Conservation (phyloP, 192 early-diverging fungal genomes). For the Coemansia sp. region DNA sequence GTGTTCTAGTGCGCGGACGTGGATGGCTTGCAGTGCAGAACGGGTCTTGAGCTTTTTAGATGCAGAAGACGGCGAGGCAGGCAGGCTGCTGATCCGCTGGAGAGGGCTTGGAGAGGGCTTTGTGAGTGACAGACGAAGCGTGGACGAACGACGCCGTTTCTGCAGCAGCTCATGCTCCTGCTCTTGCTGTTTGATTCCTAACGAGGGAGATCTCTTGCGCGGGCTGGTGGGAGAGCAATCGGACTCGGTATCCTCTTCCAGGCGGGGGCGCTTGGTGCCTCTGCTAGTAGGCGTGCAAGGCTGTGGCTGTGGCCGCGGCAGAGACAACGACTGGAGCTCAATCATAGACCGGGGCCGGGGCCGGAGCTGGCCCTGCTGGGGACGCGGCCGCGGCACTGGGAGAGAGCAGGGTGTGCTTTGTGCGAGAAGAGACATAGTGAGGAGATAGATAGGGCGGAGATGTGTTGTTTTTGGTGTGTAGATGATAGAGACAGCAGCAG, state of each 20-base stretch:
- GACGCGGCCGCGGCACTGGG: neutral
- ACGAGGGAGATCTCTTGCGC: slow-evolving; percentile 13
- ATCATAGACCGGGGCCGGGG: neutral
- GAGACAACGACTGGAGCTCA: slow-evolving; percentile 5
- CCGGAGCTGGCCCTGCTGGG: slow-evolving; percentile 5
- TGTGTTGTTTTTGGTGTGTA: neutral
- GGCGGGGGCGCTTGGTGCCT: slow-evolving; percentile 1
- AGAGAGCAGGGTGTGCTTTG: neutral
- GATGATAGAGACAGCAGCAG: neutral
- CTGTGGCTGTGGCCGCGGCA: neutral
- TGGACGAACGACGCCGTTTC: slow-evolving; percentile 16
- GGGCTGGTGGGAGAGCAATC: neutral
- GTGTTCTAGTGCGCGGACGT: slow-evolving; percentile 46
- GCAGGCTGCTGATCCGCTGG: slow-evolving; percentile 9
- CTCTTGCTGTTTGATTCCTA: slow-evolving; percentile 17
- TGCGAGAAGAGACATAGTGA: slow-evolving; percentile 8
- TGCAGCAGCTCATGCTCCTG: neutral
- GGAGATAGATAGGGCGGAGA: too few relatives aligned
- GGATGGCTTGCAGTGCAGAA: slow-evolving; percentile 40
- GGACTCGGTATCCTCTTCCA: neutral
- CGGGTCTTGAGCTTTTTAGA: slow-evolving; percentile 31
- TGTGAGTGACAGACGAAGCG: slow-evolving; percentile 20
- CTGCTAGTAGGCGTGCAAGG: neutral
- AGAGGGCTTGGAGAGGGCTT: slow-evolving; percentile 14
- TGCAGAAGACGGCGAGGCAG: neutral